A percentile compares a stretch with the other conserved stretches of the same genome.
phyloP scores from a whole-genome alignment of 1,284 basidiomycete species.

The Leccinum cinnamomeum region DNA sequence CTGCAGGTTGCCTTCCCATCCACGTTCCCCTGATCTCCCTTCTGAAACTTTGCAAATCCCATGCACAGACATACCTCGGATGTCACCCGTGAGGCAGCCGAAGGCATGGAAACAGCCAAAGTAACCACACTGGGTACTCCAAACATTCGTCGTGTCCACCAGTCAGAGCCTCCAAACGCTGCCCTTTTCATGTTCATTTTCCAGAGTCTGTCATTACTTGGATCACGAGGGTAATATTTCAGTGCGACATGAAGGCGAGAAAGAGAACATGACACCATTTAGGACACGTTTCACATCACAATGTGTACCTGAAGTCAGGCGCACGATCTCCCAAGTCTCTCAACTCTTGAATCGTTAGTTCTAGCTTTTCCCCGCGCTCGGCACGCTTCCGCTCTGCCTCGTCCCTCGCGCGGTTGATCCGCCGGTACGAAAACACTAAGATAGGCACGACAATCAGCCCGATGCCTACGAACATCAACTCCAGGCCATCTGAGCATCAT shows the following conservation, averaged over 20 bases:
- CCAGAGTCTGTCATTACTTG: not conserved
- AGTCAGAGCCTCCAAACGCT: not conserved
- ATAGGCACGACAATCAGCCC: constrained; percentile 55
- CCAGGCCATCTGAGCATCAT: constrained; percentile 52
- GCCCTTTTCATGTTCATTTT: not conserved
- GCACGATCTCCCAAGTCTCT: constrained; percentile 59
- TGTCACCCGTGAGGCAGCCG: not conserved
- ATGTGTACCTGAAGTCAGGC: constrained; percentile 62
- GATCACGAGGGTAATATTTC: not conserved
- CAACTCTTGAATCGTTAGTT: constrained; percentile 19
- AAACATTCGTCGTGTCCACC: not conserved
- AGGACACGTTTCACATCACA: constrained; percentile 34
- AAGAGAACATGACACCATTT: not conserved
- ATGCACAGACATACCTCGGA: no score
- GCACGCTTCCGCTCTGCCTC: constrained; percentile 30
- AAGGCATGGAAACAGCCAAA: not conserved
- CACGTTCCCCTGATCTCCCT: no score
- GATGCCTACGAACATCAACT: constrained; percentile 66
- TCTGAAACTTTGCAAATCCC: no score
- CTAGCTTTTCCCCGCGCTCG: constrained; percentile 33
- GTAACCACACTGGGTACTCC: not conserved
- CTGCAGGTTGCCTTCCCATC: not conserved
- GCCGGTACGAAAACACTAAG: constrained; percentile 49
- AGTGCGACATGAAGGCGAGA: not conserved
- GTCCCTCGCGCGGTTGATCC: constrained; percentile 55